Evolutionary conservation across 805 yeast species (phyloP).

Genomic region (Candida gorgasii): DNA sequence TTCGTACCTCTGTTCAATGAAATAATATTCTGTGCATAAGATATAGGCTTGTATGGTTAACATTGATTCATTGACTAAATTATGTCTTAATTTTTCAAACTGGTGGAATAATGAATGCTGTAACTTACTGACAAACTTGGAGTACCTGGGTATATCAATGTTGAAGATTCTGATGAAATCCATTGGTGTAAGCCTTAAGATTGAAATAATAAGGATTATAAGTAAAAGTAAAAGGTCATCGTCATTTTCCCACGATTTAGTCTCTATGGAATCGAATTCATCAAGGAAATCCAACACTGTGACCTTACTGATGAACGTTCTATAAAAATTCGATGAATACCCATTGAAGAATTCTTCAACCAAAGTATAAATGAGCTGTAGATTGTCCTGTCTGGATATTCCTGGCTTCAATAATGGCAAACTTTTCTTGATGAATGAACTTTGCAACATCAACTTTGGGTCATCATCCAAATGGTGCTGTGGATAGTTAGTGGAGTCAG

Average conservation of each 20-base stretch:
- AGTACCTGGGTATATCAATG: slow-evolving; percentile 10
- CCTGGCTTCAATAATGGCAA: slow-evolving; percentile 24
- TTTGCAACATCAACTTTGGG: slow-evolving; percentile 10
- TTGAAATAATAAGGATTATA: slow-evolving; percentile 44
- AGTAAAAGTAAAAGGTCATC: slow-evolving; percentile 49
- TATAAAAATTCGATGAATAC: slow-evolving; percentile 32
- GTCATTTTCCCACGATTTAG: slow-evolving; percentile 46
- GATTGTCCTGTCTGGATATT: slow-evolving; percentile 23
- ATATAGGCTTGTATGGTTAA: slow-evolving; percentile 51
- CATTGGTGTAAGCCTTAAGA: slow-evolving; percentile 36
- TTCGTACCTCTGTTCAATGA: slow-evolving; percentile 50
- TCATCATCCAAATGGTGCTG: slow-evolving; percentile 16
- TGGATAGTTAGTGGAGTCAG: slow-evolving; percentile 9
- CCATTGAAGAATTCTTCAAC: slow-evolving; percentile 45
- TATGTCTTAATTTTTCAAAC: slow-evolving; percentile 47
- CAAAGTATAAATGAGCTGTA: slow-evolving; percentile 31
- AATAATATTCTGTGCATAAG: slow-evolving; percentile 52
- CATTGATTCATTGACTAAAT: slow-evolving; percentile 48
- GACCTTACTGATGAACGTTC: slow-evolving; percentile 37
- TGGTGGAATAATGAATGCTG: slow-evolving; percentile 31
- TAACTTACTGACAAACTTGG: slow-evolving; percentile 8
- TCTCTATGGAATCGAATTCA: slow-evolving; percentile 30
- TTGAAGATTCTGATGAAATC: slow-evolving; percentile 17
- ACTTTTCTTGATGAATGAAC: slow-evolving; percentile 30
- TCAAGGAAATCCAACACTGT: slow-evolving; percentile 38